Conservation (phyloP, 345 rosid species). For the Melastoma malabathricum region DNA sequence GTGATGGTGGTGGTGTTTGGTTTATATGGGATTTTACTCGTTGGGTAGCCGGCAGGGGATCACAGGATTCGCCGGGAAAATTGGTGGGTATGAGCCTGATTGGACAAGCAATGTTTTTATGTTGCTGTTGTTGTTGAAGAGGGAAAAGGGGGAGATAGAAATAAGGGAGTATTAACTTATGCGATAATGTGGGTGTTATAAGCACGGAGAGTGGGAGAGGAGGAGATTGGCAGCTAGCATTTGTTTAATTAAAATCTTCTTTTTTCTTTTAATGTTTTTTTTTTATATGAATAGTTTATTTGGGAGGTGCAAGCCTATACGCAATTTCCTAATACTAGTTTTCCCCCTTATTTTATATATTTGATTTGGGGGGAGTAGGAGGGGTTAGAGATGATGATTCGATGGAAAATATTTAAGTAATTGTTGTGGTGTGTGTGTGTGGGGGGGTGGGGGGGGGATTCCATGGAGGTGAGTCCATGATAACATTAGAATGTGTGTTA, state of each 20-base stretch:
- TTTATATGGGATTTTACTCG: too few species aligned
- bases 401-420: neutral
- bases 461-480: too few species aligned
- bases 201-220: neutral
- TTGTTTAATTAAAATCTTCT: neutral
- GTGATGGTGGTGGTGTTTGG: too few species aligned
- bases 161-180: neutral
- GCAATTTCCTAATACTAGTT: conserved; percentile 3
- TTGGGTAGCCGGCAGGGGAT: too few species aligned
- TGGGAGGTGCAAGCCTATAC: conserved; percentile 13
- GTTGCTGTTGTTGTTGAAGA: neutral
- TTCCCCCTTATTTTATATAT: too few species aligned
- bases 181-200: neutral
- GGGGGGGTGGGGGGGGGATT: too few species aligned
- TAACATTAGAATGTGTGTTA: too few species aligned
- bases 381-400: neutral
- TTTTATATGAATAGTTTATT: too few species aligned
- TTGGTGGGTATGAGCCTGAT: neutral
- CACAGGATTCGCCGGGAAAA: too few species aligned
- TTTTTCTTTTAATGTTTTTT: too few species aligned
- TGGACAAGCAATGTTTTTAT: neutral
- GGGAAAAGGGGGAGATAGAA: neutral
- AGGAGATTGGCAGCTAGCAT: conserved; percentile 11
- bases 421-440: too few species aligned
- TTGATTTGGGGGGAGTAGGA: conserved; percentile 3